Conservation (phyloP, 2,329 filamentous ascomycete genomes). For the Trichophaea hybrida region DNA sequence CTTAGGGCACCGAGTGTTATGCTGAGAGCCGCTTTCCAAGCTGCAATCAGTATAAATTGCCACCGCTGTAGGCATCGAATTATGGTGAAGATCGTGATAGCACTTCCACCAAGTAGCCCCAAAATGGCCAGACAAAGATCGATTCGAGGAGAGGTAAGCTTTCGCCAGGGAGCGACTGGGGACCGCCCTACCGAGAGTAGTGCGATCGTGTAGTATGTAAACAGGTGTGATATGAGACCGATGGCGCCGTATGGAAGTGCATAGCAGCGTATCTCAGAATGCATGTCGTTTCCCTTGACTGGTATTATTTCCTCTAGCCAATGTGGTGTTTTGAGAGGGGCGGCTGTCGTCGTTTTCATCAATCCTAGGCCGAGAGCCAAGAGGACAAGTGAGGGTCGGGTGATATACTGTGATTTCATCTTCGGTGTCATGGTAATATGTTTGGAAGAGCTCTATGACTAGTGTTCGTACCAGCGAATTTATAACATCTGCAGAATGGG, state of each 20-base stretch:
- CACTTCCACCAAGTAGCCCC: neutral
- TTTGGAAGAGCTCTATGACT: too few relatives aligned
- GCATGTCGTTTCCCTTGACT: neutral
- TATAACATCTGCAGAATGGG: too few relatives aligned
- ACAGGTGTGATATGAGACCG: neutral
- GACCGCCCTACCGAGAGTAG: neutral
- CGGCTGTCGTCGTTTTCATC: too few relatives aligned
- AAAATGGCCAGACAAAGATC: neutral
- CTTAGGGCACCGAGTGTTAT: neutral
- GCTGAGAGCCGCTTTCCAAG: neutral
- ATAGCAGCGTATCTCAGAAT: neutral
- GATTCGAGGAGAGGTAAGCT: neutral
- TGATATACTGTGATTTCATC: too few relatives aligned
- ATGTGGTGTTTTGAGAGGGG: too few relatives aligned
- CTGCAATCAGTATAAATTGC: constrained; percentile 1
- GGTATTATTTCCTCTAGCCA: too few relatives aligned
- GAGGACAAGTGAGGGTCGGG: too few relatives aligned
- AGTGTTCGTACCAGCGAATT: too few relatives aligned
- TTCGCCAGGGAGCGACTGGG: neutral
- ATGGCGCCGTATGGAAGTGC: constrained; percentile 1
- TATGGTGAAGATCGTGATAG: constrained; percentile 1
- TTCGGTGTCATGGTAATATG: too few relatives aligned
- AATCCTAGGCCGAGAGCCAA: too few relatives aligned
- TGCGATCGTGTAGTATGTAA: neutral
- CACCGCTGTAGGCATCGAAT: constrained; percentile 2